Base-by-base conservation (phyloP, 2,329 filamentous ascomycete genomes). In the Leptographium lundbergii region DNA sequence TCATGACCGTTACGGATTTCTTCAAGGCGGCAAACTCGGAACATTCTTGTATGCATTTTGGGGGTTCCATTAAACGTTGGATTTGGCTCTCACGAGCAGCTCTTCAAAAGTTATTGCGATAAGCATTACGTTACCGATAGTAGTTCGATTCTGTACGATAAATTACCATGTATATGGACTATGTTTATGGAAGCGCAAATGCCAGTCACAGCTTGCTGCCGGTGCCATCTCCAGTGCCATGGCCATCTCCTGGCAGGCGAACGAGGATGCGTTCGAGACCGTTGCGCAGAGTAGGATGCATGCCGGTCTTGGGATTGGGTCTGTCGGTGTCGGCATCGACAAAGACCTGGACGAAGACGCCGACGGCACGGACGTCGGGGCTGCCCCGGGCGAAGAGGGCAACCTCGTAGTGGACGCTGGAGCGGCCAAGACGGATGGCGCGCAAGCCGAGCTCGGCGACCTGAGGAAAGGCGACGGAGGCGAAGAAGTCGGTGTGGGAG, bases 341-440 rank as follows among this genome's bases (percentile, higher is more conserved):
- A 73, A 92, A 95, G 13, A 96, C 89, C 69, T 96, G 91, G 17
- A 90, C 80, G 68, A 94, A 91, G 65, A 88, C 87, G 1, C 91
- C 91, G 0, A 96, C 90, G 13, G 90, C 89, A 68, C 87, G 89
- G 11, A 94, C 89, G 24, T 80, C 75, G 1, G 89, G 83, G 2
- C 85, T 74, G 0, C 86, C 89, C 61, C 81, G 78, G 68, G 89
- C 85, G 67, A 96, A 97, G 1, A 97, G 78, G 0, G 85, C 94
- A 60, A 95, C 82, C 69, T 97, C 92, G 68, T 96, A 97, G 14
- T 84, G 88, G 10, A 95, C 91, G 67, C 90, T 96, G 29, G 88
- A 90, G 65, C 83, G 88, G 4, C 91, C 91, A 9, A 97, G 78
- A 71, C 87, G 91, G 65, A 87, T 88, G 42, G 96, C 90, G 14